phyloP scores from a whole-genome alignment of 257 asterid species.

The Solanum habrochaites region DNA sequence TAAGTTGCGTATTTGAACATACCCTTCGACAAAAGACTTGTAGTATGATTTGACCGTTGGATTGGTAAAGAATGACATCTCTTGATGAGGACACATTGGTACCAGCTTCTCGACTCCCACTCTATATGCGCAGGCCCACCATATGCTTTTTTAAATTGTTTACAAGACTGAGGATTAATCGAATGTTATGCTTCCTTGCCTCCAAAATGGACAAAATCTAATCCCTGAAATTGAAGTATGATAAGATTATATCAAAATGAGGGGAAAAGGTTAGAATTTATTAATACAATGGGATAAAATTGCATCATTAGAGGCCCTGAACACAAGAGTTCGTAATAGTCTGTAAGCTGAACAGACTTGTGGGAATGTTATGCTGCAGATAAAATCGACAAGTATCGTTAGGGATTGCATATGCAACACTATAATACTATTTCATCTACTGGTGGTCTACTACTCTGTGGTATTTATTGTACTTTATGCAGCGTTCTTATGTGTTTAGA shows the following conservation, averaged over 20 bases:
- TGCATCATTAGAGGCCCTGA: not conserved
- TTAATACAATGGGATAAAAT: not conserved
- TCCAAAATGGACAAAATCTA: conserved; percentile 44
- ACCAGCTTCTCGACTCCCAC: conserved; percentile 50
- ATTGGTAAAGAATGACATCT: conserved; percentile 38
- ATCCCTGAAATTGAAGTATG: conserved; percentile 20
- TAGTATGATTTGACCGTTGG: conserved; percentile 22
- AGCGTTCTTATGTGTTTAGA: not conserved
- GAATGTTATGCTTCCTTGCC: conserved; percentile 36
- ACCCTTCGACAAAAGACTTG: conserved; percentile 42
- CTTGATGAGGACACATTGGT: conserved; percentile 14
- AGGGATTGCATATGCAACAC: not conserved
- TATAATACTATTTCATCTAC: not conserved
- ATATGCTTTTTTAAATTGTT: conserved; percentile 41
- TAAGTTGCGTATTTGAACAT: not conserved
- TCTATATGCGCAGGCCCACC: conserved; percentile 51
- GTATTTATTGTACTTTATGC: not conserved
- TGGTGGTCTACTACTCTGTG: not conserved
- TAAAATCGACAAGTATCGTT: not conserved
- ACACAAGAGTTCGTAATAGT: not conserved
- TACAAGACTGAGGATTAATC: conserved; percentile 43
- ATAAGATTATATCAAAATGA: not conserved
- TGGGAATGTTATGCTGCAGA: not conserved
- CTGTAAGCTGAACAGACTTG: not conserved
- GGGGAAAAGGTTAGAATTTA: not conserved